Evolutionary conservation across 176 grass and related monocot genomes (phyloP), one percentile per base, ranked within the genome.

Genomic region (Echinochloa phyllopogon): DNA sequence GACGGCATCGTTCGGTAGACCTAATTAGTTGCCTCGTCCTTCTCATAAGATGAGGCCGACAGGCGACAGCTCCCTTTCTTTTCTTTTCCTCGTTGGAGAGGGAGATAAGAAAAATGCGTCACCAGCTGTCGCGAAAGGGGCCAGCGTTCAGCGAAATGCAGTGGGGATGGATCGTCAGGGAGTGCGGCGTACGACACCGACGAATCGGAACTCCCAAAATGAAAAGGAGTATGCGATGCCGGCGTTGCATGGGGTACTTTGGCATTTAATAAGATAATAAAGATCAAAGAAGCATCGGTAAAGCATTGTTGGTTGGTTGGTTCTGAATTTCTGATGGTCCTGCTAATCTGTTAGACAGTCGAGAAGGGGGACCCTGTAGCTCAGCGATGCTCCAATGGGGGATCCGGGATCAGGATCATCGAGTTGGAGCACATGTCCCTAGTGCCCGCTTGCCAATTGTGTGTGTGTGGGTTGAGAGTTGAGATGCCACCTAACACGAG

Each of bases 11-110:
- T 86, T 76, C 57, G 88, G 83, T 90, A 86, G 37, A 77, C 83
- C 83, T 77, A 90, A 90, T 82, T 77, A 48, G 88, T 38, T 86
- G 78, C 18, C 63, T 25, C 48, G 83, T 86, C 88, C 38, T 82
- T 71, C 72, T 38, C 71, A 71, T 2, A 10, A 42, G 56, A 65
- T 38, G 24, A 57, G 43, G 24, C 10, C 13, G 57, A 78, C 65
- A 64, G 24, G 6, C 13, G 57, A 78, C 65, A 64, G 42, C 55
- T 69, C 43, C 8, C 24, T 45, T 61, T 82, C 15, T 11, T n/a
- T 15, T 29, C 20, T 29, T 33, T 37, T 16, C 10, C 69, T 8
- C 23, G 43, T 27, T 29, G 23, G n/a, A 48, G 43, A 4, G 41
- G 62, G 16, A 27, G 16, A 18, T 6, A 50, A 77, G 13, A n/a